These are phyloP conservation scores for Didymosphaeria variabile DNA, from an alignment of 2,329 filamentous ascomycete species.

Conservation along the genomic window DNA sequence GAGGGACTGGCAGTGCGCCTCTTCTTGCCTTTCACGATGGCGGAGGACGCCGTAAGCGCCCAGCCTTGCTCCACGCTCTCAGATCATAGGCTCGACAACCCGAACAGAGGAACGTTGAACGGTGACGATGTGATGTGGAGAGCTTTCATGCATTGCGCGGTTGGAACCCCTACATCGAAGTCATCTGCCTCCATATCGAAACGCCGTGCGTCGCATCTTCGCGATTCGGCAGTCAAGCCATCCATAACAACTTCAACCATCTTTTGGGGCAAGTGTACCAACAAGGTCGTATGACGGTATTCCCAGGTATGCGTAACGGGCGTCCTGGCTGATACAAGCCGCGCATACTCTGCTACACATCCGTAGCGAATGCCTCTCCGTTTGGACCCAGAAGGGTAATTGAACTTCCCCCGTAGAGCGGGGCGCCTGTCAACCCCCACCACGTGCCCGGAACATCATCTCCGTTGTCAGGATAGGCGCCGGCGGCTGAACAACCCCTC, in stretches of 20 bases:
- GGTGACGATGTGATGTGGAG: constrained; percentile 20
- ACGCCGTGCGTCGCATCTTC: constrained; percentile 20
- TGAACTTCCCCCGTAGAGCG: constrained; percentile 10
- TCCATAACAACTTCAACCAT: not conserved
- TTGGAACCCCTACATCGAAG: constrained; percentile 5
- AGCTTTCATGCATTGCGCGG: constrained; percentile 13
- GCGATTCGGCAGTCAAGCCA: not conserved
- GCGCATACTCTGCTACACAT: constrained; percentile 16
- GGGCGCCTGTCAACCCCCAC: constrained; percentile 10
- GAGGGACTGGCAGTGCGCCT: constrained; percentile 13
- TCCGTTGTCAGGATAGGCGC: constrained; percentile 14
- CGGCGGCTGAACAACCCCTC: constrained; percentile 6
- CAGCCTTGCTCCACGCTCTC: constrained; percentile 18
- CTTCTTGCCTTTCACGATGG: constrained; percentile 18
- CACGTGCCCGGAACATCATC: constrained; percentile 16
- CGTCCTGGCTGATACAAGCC: constrained; percentile 13
- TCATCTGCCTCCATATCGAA: constrained; percentile 19
- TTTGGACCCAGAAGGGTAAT: constrained; percentile 6
- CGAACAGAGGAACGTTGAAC: constrained; percentile 10
- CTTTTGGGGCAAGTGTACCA: not conserved
- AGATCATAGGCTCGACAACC: constrained; percentile 20
- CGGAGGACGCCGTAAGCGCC: constrained; percentile 25
- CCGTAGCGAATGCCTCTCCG: constrained; percentile 1
- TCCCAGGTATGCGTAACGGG: not conserved
- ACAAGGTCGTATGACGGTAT: not conserved